Evolutionary conservation across 768 basidiomycete genomes (phyloP).

Genomic region (Clavulina sp.): DNA sequence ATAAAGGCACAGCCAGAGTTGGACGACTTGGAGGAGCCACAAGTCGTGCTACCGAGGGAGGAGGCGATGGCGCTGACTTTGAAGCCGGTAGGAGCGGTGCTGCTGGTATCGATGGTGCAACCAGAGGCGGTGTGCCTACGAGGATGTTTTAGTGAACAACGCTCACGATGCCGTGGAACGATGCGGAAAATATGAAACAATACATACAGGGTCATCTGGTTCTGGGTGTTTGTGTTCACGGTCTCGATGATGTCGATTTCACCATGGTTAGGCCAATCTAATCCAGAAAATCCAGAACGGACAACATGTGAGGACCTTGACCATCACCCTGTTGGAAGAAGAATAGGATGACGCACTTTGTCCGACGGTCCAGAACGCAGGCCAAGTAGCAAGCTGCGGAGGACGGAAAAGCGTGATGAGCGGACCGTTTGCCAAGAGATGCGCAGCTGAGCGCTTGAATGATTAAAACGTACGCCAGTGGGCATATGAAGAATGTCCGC

Average conservation of each 20-base stretch:
- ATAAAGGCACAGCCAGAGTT: slow-evolving; percentile 18
- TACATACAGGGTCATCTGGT: slow-evolving; percentile 30
- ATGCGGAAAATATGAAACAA: too few species aligned
- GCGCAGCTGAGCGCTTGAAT: slow-evolving; percentile 33
- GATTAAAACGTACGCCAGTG: slow-evolving; percentile 8
- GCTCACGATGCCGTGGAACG: too few species aligned
- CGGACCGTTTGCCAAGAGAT: slow-evolving; percentile 24
- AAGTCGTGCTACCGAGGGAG: neutral
- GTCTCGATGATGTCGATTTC: slow-evolving; percentile 15
- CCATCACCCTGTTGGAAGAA: neutral
- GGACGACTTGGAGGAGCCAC: neutral
- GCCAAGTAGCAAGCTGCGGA: slow-evolving; percentile 32
- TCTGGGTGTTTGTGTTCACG: slow-evolving; percentile 16
- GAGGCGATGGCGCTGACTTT: neutral
- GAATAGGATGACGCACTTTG: neutral
- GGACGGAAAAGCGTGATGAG: slow-evolving; percentile 34
- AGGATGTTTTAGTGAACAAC: too few species aligned
- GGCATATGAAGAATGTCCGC: slow-evolving; percentile 4
- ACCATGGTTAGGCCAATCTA: slow-evolving; percentile 32
- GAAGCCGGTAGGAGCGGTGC: neutral
- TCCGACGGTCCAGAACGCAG: slow-evolving; percentile 16
- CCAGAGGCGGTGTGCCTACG: slow-evolving; percentile 24
- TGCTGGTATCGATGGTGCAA: slow-evolving; percentile 21
- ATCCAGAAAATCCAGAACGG: slow-evolving; percentile 20
- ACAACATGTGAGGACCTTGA: neutral